Percentiles rank a stretch among this genome's conserved stretches.
These are phyloP conservation scores for Puccinia hordei DNA, from an alignment of 1,284 basidiomycete genomes.

Conservation along the genomic window DNA sequence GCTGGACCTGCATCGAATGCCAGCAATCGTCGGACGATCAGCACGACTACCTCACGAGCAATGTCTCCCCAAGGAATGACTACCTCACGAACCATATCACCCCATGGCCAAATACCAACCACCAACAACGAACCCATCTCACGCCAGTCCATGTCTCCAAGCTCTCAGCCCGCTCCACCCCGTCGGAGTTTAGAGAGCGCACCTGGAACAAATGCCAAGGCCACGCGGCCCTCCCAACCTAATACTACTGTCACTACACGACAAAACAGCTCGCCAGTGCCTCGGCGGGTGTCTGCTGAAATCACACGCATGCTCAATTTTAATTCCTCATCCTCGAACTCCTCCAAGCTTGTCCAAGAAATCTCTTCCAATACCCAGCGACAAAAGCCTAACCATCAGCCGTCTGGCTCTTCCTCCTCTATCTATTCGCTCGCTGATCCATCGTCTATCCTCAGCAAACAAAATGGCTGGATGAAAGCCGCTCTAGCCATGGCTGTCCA, in stretches of 20 bases:
- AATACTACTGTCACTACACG: background rate
- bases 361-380: slow-evolving; percentile 9
- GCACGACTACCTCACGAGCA: slow-evolving; percentile 6
- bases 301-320: slow-evolving; percentile 30
- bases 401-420: slow-evolving; percentile 12
- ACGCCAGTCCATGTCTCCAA: slow-evolving; percentile 33
- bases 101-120: slow-evolving; percentile 1
- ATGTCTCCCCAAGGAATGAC: background rate
- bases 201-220: background rate
- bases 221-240: background rate
- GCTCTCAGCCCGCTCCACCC: slow-evolving; percentile 8
- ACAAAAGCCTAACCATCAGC: background rate
- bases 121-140: background rate
- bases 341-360: background rate
- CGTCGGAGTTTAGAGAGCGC: slow-evolving; percentile 10
- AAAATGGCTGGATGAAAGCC: slow-evolving; percentile 83
- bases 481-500: slow-evolving; percentile 75
- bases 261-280: slow-evolving; percentile 22
- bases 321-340: slow-evolving; percentile 20
- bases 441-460: slow-evolving; percentile 73
- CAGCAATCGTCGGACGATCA: slow-evolving; percentile 39
- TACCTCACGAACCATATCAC: slow-evolving; percentile 20
- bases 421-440: slow-evolving; percentile 28
- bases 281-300: slow-evolving; percentile 28
- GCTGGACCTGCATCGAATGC: background rate